Base-by-base conservation (phyloP, 139 green algal species). In the Picochlorum costavermella region DNA sequence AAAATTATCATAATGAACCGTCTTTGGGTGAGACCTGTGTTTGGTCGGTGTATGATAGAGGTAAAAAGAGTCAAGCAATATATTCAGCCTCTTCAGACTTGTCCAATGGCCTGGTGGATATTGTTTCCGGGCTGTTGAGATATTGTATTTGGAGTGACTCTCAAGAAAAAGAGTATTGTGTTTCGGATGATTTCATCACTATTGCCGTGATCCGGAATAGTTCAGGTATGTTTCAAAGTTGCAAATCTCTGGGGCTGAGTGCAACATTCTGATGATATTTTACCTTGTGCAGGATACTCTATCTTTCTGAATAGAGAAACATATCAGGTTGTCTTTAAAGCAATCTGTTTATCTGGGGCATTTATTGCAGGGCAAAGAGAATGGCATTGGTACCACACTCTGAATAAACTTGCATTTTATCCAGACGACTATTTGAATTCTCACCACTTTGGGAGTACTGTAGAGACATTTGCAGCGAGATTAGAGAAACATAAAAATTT, bases 371-470 rank as follows among this genome's bases (percentile, higher is more conserved):
- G 82, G 1, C 81, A 86, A 68, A 26, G 61, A 12, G 82, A 88
- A 56, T 88, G 81, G 82, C 70, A 73, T 1, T 82, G 80, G 77
- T 48, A 80, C 45, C 65, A 73, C 25, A 64, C 74, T 3, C 48
- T 76, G 45, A 30, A 62, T 30, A 48, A 51, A 10, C 36, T 17
- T 16, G 56, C 60, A 13, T 84, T 46, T 57, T 87, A 75, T 64
- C 82, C 70, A 1, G 64, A 50, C 44, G 81, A 88, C 66, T 68
- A 60, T 45, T 77, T 76, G 29, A 67, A 82, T 58, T 82, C 67
- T 4, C 57, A 65, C 1, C 74, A 76, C 9, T 69, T 72, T 33
- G 50, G 33, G 30, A 68, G 37, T 2, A 31, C 70, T 30, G 63
- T 50, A 30, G 6, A 20, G 0, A 23, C 64, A 26, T 48, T 62